phyloP scores from a whole-genome alignment of 768 basidiomycete species.

The Boletus coccyginus region DNA sequence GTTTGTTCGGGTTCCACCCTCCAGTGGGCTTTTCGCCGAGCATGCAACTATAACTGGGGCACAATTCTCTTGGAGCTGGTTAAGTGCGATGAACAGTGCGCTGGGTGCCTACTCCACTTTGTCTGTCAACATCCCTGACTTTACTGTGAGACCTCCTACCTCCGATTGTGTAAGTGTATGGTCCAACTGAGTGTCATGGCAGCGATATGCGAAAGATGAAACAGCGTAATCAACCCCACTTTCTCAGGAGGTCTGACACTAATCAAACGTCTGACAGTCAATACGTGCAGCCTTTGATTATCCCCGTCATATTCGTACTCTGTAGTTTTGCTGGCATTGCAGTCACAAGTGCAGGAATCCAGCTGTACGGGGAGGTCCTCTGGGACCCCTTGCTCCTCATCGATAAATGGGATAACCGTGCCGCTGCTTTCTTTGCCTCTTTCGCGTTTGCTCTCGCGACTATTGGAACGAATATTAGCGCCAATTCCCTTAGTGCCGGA shows the following conservation, averaged over 20 bases:
- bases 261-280: conserved; percentile 41
- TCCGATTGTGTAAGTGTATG: not conserved
- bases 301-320: conserved; percentile 74
- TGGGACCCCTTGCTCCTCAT: conserved; percentile 75
- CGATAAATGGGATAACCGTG: conserved; percentile 80
- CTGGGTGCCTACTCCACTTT: conserved; percentile 73
- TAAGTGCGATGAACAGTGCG: conserved; percentile 72
- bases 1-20: conserved; percentile 61
- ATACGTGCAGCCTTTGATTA: conserved; percentile 71
- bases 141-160: conserved; percentile 45
- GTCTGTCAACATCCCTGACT: conserved; percentile 82
- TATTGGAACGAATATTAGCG: conserved; percentile 47
- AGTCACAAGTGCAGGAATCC: conserved; percentile 72
- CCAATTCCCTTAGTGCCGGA: conserved; percentile 67
- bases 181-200: conserved; percentile 2
- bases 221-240: conserved; percentile 19
- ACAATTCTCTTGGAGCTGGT: conserved; percentile 73
- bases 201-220: conserved; percentile 73
- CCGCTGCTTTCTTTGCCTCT: conserved; percentile 80
- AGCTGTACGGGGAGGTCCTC: conserved; percentile 42
- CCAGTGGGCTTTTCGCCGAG: conserved; percentile 54
- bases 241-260: not conserved
- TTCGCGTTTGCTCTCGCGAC: conserved; percentile 56
- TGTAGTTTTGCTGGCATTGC: conserved; percentile 79
- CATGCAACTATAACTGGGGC: conserved; percentile 46